These are phyloP conservation scores for Tolypocladium endophyticum DNA, from an alignment of 2,329 filamentous ascomycete genomes.

Conservation along the genomic window DNA sequence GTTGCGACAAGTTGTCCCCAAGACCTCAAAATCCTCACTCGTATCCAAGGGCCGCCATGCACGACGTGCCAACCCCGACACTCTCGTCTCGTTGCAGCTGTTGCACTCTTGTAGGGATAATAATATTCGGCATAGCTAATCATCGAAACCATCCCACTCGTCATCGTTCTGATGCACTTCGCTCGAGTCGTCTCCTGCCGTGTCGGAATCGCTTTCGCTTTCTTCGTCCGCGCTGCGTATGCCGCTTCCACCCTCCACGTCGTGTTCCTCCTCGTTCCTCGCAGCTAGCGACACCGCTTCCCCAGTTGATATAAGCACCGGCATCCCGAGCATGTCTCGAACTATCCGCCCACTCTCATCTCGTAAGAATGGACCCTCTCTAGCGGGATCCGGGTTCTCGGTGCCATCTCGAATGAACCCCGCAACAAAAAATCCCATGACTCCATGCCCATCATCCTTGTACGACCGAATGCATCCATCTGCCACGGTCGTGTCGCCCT, in stretches of 20 bases:
- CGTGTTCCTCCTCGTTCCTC: constrained; percentile 6
- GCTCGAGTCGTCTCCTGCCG: constrained; percentile 5
- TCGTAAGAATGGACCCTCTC: constrained; percentile 40
- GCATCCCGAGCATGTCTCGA: constrained; percentile 27
- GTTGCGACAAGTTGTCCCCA: neutral
- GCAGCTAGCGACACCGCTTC: constrained; percentile 14
- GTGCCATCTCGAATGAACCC: constrained; percentile 49
- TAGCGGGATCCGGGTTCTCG: constrained; percentile 2
- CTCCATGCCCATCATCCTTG: constrained; percentile 69
- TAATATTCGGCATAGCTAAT: constrained; percentile 2
- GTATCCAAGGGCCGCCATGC: neutral
- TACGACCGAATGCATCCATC: constrained; percentile 75
- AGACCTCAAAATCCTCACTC: neutral
- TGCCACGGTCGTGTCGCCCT: constrained; percentile 42
- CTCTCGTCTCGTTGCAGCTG: neutral
- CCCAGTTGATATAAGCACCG: constrained; percentile 24
- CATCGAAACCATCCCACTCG: constrained; percentile 8
- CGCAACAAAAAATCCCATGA: constrained; percentile 95
- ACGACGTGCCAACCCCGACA: neutral
- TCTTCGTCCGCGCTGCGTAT: constrained; percentile 11
- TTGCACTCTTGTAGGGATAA: neutral
- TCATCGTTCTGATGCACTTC: constrained; percentile 5
- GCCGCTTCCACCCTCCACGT: constrained; percentile 11
- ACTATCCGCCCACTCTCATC: constrained; percentile 44
- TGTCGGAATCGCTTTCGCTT: constrained; percentile 3